A percentile compares a stretch with the other conserved stretches of the same genome.
Evolutionary conservation across 805 yeast species (phyloP).

Genomic region (Metschnikowia koreensis): DNA sequence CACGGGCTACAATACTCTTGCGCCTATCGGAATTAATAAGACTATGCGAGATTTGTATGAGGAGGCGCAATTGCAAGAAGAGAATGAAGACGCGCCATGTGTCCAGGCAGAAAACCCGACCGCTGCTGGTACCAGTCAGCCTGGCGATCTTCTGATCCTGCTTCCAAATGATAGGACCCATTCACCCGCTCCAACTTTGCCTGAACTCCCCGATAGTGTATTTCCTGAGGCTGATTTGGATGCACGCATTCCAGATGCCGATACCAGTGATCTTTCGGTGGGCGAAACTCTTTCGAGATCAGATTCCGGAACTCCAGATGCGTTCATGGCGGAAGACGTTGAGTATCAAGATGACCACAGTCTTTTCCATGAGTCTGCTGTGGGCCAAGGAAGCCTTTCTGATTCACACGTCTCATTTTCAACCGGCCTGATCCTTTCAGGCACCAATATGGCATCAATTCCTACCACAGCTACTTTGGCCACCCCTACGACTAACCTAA

Average conservation of each 20-base stretch:
- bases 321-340: conserved; percentile 48
- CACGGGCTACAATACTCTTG: conserved; percentile 34
- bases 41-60: conserved; percentile 41
- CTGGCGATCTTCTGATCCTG: conserved; percentile 2
- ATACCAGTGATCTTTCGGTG: conserved; percentile 19
- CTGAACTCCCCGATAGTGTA: background rate
- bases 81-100: conserved; percentile 8
- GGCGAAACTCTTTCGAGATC: conserved; percentile 6
- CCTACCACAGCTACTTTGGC: conserved; percentile 18
- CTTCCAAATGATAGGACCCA: background rate
- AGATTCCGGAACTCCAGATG: conserved; percentile 40
- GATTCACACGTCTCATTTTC: conserved; percentile 10
- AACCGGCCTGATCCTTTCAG: conserved; percentile 7
- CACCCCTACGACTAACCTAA: conserved; percentile 11
- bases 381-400: conserved; percentile 8
- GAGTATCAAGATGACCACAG: conserved; percentile 44
- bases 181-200: background rate
- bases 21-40: conserved; percentile 40
- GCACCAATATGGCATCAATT: background rate
- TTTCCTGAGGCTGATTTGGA: conserved; percentile 18
- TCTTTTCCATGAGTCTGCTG: conserved; percentile 10
- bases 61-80: conserved; percentile 11
- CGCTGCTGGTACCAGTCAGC: conserved; percentile 5
- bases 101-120: conserved; percentile 19
- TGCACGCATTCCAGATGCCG: conserved; percentile 17